These are phyloP conservation scores for Alnus glutinosa DNA, from an alignment of 306 rosid species.

Conservation along the genomic window DNA sequence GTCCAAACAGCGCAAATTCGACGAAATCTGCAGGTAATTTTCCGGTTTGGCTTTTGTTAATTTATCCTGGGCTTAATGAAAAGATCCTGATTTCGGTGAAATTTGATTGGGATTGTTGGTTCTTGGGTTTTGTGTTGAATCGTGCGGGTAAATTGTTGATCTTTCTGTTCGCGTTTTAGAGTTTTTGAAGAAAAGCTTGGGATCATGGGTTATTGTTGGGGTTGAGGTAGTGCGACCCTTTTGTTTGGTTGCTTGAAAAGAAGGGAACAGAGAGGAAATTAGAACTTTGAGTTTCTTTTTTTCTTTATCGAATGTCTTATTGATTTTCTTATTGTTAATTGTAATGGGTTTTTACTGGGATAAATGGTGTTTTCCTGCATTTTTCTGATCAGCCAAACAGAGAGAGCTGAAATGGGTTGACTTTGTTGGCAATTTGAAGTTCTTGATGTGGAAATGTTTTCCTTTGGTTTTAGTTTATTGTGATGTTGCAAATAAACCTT, in stretches of 20 bases:
- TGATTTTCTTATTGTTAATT: not conserved
- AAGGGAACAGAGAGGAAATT: not conserved
- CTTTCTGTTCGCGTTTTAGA: not conserved
- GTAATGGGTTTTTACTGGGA: not conserved
- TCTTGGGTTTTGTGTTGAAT: not conserved
- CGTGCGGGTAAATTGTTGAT: not conserved
- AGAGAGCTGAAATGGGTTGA: slow-evolving; percentile 5
- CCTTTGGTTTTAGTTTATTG: not conserved
- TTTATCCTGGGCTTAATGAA: not conserved
- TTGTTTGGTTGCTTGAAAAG: slow-evolving; percentile 15
- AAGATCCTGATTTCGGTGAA: not conserved
- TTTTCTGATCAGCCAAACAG: not conserved
- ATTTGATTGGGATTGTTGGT: not conserved
- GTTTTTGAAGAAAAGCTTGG: not conserved
- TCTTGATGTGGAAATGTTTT: not conserved
- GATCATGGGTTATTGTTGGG: not conserved
- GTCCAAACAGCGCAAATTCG: not conserved
- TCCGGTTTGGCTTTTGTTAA: not conserved
- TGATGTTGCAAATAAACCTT: not conserved
- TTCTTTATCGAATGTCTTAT: not conserved
- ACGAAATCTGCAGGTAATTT: not conserved
- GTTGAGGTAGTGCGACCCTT: not conserved
- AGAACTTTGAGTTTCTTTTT: not conserved
- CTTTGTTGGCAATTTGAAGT: not conserved
- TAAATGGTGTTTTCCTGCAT: not conserved